Percentiles rank a stretch among this genome's conserved stretches.
phyloP scores from a whole-genome alignment of 306 rosid species.

The Bauhinia variegata region DNA sequence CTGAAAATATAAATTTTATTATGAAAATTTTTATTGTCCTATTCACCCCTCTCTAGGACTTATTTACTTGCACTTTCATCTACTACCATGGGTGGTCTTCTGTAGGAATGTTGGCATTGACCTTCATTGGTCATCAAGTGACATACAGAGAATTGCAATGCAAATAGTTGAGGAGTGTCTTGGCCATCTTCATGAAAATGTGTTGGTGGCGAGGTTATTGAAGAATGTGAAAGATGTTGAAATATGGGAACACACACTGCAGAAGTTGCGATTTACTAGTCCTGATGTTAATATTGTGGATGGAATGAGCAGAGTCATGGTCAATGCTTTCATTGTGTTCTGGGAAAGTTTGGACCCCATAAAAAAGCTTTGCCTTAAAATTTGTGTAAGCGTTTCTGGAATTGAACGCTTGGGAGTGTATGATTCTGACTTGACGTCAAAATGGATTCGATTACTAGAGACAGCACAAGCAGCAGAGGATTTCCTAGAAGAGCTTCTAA shows the following conservation, averaged over 20 bases:
- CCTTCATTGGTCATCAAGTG: neutral
- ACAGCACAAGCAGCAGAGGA: no score
- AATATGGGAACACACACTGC: neutral
- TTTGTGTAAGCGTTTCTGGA: neutral
- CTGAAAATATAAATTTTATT: no score
- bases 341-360: neutral
- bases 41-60: no score
- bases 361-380: neutral
- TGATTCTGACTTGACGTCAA: neutral
- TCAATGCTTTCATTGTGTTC: neutral
- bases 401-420: neutral
- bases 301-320: neutral
- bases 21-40: no score
- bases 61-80: no score
- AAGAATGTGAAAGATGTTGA: neutral
- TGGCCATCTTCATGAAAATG: neutral
- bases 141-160: neutral
- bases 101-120: neutral
- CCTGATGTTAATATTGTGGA: neutral
- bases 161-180: neutral
- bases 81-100: slow-evolving; percentile 13
- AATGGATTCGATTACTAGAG: neutral
- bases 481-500: no score
- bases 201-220: slow-evolving; percentile 1
- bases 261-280: neutral